Evolutionary conservation across 2,329 filamentous ascomycete genomes (phyloP).

Genomic region (Colletotrichum echinochloae): DNA sequence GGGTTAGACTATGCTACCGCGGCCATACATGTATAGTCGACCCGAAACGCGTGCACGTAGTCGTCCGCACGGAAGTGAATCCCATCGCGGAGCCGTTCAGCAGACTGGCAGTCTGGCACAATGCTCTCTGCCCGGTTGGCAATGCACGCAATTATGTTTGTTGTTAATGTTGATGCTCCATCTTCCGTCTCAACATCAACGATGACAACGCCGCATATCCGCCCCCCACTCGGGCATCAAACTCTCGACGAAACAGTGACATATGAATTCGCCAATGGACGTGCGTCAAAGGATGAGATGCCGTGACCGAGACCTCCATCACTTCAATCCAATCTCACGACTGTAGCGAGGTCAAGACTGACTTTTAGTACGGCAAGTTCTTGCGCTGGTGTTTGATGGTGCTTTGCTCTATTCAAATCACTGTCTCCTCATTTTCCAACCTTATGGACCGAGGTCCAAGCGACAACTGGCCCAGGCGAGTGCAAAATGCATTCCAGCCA

Average conservation of each 20-base stretch:
- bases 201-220: neutral
- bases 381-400: neutral
- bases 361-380: neutral
- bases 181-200: neutral
- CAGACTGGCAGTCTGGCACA: too few species aligned
- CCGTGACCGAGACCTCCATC: neutral
- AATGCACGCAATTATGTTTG: neutral
- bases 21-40: too few species aligned
- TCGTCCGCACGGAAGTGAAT: neutral
- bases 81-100: too few species aligned
- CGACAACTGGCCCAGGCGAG: conserved; percentile 30
- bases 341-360: neutral
- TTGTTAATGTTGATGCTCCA: neutral
- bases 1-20: neutral
- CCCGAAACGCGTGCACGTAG: too few species aligned
- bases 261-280: neutral
- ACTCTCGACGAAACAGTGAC: conserved; percentile 1
- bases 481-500: conserved; percentile 17
- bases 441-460: conserved; percentile 3
- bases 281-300: neutral
- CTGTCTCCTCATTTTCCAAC: neutral
- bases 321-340: neutral
- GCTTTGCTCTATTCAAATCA: neutral
- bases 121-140: neutral
- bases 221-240: neutral